Evolutionary conservation across 176 grass and related monocot species (phyloP).

Genomic region (Chrysopogon serrulatus): DNA sequence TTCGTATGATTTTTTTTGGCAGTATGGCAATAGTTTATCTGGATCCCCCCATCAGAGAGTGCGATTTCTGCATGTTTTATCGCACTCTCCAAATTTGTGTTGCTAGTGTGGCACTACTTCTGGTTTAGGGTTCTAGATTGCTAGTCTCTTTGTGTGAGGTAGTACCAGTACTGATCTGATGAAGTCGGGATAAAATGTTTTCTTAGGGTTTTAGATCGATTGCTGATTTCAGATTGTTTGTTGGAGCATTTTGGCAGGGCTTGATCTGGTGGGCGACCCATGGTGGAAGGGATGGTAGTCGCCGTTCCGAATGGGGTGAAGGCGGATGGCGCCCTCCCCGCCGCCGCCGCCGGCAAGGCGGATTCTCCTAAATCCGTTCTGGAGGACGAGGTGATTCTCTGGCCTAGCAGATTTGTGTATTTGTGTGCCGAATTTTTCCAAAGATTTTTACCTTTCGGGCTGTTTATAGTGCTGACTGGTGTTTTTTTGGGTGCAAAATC

Average conservation of each 20-base stretch:
- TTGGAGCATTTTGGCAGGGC: background rate
- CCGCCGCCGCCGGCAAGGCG: background rate
- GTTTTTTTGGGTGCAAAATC: background rate
- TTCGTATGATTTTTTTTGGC: background rate
- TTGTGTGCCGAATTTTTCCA: background rate
- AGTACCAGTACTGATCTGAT: background rate
- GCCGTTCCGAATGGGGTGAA: slow-evolving; percentile 34
- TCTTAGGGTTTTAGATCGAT: slow-evolving; percentile 11
- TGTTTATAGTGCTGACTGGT: background rate
- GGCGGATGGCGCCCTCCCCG: background rate
- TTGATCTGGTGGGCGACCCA: slow-evolving; percentile 16
- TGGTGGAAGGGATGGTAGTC: slow-evolving; percentile 48
- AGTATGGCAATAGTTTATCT: background rate
- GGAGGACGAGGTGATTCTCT: slow-evolving; percentile 64
- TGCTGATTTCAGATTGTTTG: background rate
- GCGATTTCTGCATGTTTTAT: background rate
- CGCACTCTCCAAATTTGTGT: background rate
- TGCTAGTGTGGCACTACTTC: background rate
- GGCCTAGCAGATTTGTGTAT: background rate
- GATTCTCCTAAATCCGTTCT: slow-evolving; percentile 95
- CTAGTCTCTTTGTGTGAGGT: background rate
- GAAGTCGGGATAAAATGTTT: background rate
- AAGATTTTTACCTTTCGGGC: background rate
- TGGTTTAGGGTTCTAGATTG: slow-evolving; percentile 6
- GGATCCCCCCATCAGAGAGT: background rate